phyloP scores from a whole-genome alignment of 345 rosid species.

The Microthlaspi erraticum region DNA sequence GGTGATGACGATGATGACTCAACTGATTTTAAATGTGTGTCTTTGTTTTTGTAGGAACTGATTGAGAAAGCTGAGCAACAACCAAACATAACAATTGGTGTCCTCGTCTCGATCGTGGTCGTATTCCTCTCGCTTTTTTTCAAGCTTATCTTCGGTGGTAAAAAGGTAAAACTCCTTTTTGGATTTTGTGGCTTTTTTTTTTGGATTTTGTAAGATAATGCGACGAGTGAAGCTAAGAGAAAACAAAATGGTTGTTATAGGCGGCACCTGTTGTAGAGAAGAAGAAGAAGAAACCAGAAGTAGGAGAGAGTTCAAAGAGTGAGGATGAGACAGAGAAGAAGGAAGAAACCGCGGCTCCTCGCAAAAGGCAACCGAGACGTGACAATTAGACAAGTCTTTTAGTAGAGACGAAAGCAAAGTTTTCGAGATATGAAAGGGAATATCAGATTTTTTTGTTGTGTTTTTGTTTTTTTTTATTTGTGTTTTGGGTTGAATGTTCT shows the following conservation, averaged over 20 bases:
- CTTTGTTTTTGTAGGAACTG: conserved; percentile 53
- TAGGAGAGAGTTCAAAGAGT: conserved; percentile 53
- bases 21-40: not conserved
- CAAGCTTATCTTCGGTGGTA: conserved; percentile 77
- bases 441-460: not conserved
- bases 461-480: conserved; percentile 19
- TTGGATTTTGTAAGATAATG: not conserved
- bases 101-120: conserved; percentile 56
- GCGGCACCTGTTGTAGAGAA: conserved; percentile 53
- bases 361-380: conserved; percentile 64
- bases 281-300: conserved; percentile 48
- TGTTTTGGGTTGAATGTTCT: conserved; percentile 20
- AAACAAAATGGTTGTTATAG: conserved; percentile 23
- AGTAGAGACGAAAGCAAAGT: conserved; percentile 11
- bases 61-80: conserved; percentile 79
- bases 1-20: not conserved
- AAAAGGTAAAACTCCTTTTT: conserved; percentile 48
- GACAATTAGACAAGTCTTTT: conserved; percentile 48
- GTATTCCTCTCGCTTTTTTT: conserved; percentile 53
- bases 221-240: conserved; percentile 3
- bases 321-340: conserved; percentile 58
- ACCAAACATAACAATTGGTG: conserved; percentile 67
- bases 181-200: not conserved
- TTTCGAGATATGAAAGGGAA: conserved; percentile 22
- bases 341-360: conserved; percentile 56